Base-by-base conservation (phyloP, 1,139 yeast genomes). In the Debaryomyces sp. region DNA sequence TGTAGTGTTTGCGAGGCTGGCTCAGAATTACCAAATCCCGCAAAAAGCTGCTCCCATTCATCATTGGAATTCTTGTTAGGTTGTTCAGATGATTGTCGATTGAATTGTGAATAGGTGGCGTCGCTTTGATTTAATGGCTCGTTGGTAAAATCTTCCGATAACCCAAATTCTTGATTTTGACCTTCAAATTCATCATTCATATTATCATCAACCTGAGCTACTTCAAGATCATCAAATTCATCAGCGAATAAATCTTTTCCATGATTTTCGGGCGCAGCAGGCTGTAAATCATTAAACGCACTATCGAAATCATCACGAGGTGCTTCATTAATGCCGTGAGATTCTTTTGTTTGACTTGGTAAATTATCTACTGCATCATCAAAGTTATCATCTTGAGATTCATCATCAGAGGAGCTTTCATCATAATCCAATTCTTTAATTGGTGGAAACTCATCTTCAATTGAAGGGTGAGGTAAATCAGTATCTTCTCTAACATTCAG, bases 11-110 rank as follows among this genome's bases (percentile, higher is more conserved):
- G 39, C 1, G 42, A 27, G 18, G 23, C 18, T 10, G 46, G 40
- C 15, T 22, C 35, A 2, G 35, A 15, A 59, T 85, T 87, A 27
- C 94, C 94, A 63, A 90, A 87, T 0, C 96, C 96, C 2, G 96
- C 95, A 73, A 91, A 91, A 29, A 91, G 77, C 67, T 90, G 95
- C 60, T 91, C 97, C 97, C 97, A 91, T 66, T 91, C 97, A 60
- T 89, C 96, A 50, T 80, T 79, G n/a, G 56, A 45, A 22, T 53
- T 48, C 7, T 43, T 43, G 13, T 50, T 53, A 5, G 53, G 46
- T 44, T 37, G 55, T 52, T 32, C 54, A 9, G 13, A 15, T 29
- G 40, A 18, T 30, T 29, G 36, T 10, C 23, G 33, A 7, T 35
- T 39, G 35, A 47, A 45, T 10, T 41, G 40, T 13, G 49, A 47